Base-by-base conservation (phyloP, 2,329 filamentous ascomycete species). In the Helminthosporium solani region DNA sequence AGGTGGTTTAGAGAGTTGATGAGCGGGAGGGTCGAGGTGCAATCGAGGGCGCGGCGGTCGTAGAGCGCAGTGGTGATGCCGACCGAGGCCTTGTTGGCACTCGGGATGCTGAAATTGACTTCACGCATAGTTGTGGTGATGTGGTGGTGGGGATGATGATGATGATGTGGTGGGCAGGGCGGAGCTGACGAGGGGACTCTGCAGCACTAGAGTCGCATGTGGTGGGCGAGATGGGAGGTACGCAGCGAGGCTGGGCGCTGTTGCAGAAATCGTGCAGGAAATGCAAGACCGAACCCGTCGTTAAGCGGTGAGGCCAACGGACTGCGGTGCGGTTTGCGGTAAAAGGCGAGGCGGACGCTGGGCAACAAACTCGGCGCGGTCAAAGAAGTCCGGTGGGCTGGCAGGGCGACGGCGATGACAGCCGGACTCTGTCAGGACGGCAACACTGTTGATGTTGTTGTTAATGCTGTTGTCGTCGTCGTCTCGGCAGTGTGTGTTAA, bases 1-100 rank as follows among this genome's bases (percentile, higher is more conserved):
- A 99, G 88, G 70, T 99, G 94, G 74, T 97, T 99, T 68, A 99
- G 85, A 0, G 94, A 99, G 78, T 97, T 99, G 78, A 99, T 97
- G 53, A 99, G 83, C 42, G 94, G 94, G 23, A 99, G 81, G 0
- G 94, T 99, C 30, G 94, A 99, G 44, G 94, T 99, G 77, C 94
- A 99, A 73, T 99, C 94, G 64, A 99, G 87, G 40, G 94, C 94
- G 70, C 94, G 87, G 58, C 94, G 89, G 75, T 99, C 94, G 73
- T 99, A 99, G 53, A 99, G 83, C 70, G 94, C 95, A 46, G 94
- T 96, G 58, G 94, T 99, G 75, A 99, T 99, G 74, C 92, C 92
- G 67, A 96, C 91, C 48, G 92, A 96, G 66, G 94, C 94, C 86
- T 97, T 97, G 76, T 97, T 97, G 82, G 95, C 90, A 80, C 94